A percentile compares a stretch with the other conserved stretches of the same genome.
Evolutionary conservation across 2,329 filamentous ascomycete species (phyloP).

Genomic region (Alternaria arbusti): DNA sequence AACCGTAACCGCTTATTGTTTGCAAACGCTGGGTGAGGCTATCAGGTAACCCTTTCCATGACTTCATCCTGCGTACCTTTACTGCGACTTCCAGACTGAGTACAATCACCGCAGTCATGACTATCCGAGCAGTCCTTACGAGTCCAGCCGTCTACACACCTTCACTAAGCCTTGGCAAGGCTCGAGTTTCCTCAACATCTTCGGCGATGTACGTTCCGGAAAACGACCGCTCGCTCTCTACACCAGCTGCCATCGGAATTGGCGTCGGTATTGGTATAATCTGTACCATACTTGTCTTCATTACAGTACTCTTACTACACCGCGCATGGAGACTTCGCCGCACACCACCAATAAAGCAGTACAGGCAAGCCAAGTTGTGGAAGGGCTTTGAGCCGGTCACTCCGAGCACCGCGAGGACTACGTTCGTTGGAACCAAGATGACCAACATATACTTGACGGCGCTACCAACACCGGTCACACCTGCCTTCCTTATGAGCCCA

Average conservation of each 20-base stretch:
- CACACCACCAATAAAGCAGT: slow-evolving; percentile 7
- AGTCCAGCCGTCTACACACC: neutral
- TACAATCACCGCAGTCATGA: neutral
- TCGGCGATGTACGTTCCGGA: neutral
- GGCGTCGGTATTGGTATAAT: slow-evolving; percentile 20
- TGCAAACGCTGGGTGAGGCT: neutral
- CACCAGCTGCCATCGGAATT: slow-evolving; percentile 22
- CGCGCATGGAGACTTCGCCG: slow-evolving; percentile 7
- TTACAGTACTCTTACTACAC: slow-evolving; percentile 16
- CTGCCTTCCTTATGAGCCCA: slow-evolving; percentile 12
- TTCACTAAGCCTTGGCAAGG: neutral
- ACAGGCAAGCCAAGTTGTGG: slow-evolving; percentile 21
- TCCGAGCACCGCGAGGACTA: slow-evolving; percentile 11
- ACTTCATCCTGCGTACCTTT: neutral
- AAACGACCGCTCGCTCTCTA: slow-evolving; percentile 2
- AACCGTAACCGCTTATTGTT: neutral
- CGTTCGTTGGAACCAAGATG: slow-evolving; percentile 9
- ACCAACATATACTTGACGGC: slow-evolving; percentile 14
- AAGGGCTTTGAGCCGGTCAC: slow-evolving; percentile 26
- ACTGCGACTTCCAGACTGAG: neutral
- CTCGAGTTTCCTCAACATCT: neutral
- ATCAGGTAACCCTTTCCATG: neutral
- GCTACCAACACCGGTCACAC: slow-evolving; percentile 17
- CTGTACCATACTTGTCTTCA: slow-evolving; percentile 7
- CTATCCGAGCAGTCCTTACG: neutral